These are phyloP conservation scores for Phytophthora foliorum DNA, from an alignment of 352 stramenopile species.

Conservation along the genomic window DNA sequence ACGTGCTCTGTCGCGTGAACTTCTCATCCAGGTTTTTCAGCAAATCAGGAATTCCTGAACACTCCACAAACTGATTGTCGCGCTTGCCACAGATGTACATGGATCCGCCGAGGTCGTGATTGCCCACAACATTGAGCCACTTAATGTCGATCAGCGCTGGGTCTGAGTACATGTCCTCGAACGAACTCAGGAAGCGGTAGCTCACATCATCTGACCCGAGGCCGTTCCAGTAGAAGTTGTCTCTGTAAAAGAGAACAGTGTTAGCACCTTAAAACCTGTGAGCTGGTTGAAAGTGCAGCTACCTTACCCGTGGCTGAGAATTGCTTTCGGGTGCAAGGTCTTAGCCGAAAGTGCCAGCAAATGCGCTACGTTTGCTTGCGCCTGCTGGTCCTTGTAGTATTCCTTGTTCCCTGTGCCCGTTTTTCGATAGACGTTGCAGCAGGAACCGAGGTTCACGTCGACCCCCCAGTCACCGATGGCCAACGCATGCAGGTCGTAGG, in stretches of 20 bases:
- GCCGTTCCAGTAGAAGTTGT: conserved; percentile 83
- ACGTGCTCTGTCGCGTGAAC: conserved; percentile 65
- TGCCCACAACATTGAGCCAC: conserved; percentile 80
- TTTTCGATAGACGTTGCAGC: conserved; percentile 77
- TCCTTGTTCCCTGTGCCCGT: conserved; percentile 59
- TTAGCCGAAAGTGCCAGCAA: conserved; percentile 69
- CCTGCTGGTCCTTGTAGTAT: conserved; percentile 83
- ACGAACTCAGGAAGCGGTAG: conserved; percentile 74
- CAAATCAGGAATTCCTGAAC: conserved; percentile 60
- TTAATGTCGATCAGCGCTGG: conserved; percentile 57
- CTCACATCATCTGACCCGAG: conserved; percentile 69
- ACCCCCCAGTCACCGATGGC: conserved; percentile 80
- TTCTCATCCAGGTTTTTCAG: conserved; percentile 75
- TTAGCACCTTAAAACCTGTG: conserved; percentile 1
- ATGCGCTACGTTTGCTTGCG: conserved; percentile 71
- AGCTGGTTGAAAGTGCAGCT: background rate
- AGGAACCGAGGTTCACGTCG: conserved; percentile 70
- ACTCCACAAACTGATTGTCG: conserved; percentile 74
- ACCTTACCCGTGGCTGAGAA: conserved; percentile 66
- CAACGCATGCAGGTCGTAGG: conserved; percentile 67
- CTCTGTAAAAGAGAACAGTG: conserved; percentile 26
- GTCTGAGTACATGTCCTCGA: conserved; percentile 74
- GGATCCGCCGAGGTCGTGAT: conserved; percentile 79
- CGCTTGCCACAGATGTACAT: conserved; percentile 81
- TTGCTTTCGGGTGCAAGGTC: conserved; percentile 67